Base-by-base conservation (phyloP, 23 red algal genomes). In the Gracilaria vermiculophylla region DNA sequence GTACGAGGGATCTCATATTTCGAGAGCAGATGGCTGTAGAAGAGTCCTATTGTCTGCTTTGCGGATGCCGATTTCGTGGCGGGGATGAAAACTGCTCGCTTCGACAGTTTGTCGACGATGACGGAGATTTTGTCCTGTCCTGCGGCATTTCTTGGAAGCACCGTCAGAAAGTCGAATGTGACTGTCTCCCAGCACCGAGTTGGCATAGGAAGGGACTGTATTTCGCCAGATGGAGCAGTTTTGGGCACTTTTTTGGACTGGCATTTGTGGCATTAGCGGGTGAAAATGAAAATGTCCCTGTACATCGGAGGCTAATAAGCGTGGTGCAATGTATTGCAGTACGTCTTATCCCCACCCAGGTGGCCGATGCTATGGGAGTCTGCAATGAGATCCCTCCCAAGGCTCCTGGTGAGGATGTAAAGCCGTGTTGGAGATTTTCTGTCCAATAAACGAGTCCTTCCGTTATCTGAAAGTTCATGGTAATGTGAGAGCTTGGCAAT, bases 31-130 rank as follows among this genome's bases (percentile, higher is more conserved):
- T 79, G 27, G 24, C 2, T 6, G 5, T 79, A 19, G 29, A 79
- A 79, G 2, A 79, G 52, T 4, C 13, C 1, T 3, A 35, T 35
- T 1, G 52, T 52, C 14, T 79, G 31, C 3, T 45, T 10, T 3
- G 61, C 40, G 43, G 7, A 35, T 3, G 40, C 40, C 8, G 61
- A 51, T 15, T 85, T 70, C 16, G 37, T 45, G 12, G 43, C 17
- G 43, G 62, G 27, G 13, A 47, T 29, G 33, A 85, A 85, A 1
- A 71, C 51, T 35, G 24, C 28, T 25, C 31, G 28, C 65, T 85
- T 1, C 13, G 81, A 85, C 24, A 85, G 27, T 54, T 70, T 85
- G 60, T 85, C 81, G 11, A 85, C 81, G 9, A 85, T 54, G 12
- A 85, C 81, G 11, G 72, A 28, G 13, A 85, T 62, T 1, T 33